Percentiles rank a stretch among this genome's conserved stretches.
These are phyloP conservation scores for Scedosporium boydii DNA, from an alignment of 2,329 filamentous ascomycete genomes.

Conservation along the genomic window DNA sequence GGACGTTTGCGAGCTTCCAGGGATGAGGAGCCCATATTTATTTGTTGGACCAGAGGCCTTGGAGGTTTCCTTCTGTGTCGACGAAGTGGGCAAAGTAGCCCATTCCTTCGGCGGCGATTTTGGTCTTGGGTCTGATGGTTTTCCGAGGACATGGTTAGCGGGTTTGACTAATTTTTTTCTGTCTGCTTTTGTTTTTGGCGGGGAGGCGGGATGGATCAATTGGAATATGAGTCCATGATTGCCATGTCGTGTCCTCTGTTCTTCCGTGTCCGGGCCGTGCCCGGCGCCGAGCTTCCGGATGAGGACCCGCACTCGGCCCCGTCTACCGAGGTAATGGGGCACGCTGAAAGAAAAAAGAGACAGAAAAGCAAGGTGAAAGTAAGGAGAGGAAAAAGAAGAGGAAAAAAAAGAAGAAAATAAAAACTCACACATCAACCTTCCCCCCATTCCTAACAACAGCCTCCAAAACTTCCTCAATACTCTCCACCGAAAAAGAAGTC, in stretches of 20 bases:
- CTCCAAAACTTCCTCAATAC: conserved; percentile 21
- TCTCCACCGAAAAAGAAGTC: conserved; percentile 22
- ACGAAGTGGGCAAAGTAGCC: conserved; percentile 25
- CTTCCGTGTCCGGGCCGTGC: no score
- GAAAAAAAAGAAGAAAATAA: background rate
- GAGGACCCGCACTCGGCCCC: no score
- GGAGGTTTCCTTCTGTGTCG: conserved; percentile 28
- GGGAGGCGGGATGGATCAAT: no score
- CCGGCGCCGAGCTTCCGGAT: no score
- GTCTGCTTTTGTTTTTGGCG: background rate
- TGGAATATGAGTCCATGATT: no score
- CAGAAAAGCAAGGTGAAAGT: background rate
- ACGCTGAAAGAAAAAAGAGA: background rate
- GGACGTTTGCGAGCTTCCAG: background rate
- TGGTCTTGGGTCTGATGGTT: conserved; percentile 22
- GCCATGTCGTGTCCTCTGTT: no score
- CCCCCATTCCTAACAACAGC: conserved; percentile 21
- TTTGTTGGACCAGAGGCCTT: conserved; percentile 23
- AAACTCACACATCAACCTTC: conserved; percentile 24
- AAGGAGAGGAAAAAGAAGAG: background rate
- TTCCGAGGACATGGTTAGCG: conserved; percentile 5
- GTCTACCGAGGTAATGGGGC: no score
- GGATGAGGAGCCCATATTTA: conserved; percentile 2
- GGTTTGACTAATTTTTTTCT: background rate
- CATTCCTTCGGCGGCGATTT: conserved; percentile 20